These are phyloP conservation scores for Dipteronia sinensis DNA, from an alignment of 345 rosid genomes.

Conservation along the genomic window DNA sequence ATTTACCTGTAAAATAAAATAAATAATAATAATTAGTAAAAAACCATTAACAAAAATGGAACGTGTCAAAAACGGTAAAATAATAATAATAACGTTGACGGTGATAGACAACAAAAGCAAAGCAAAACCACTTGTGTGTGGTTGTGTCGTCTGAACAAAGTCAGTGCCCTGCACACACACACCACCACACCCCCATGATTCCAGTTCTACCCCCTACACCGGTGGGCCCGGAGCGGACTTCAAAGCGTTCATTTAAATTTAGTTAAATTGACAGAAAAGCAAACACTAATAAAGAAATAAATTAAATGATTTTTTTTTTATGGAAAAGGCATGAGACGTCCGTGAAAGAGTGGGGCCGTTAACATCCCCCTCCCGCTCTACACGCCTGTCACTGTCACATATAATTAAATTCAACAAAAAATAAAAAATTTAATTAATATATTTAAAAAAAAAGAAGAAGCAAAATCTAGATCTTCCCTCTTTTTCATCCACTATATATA, in stretches of 20 bases:
- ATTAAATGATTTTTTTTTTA: neutral
- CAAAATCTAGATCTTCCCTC: slow-evolving; percentile 10
- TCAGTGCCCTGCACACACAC: neutral
- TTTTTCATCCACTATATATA: slow-evolving; percentile 40
- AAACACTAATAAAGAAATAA: neutral
- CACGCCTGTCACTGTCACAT: slow-evolving; percentile 39
- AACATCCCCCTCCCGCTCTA: slow-evolving; percentile 24
- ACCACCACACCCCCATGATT: slow-evolving; percentile 9
- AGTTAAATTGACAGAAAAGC: slow-evolving; percentile 33
- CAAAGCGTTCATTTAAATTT: slow-evolving; percentile 36
- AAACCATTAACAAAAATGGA: neutral
- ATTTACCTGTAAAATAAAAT: neutral
- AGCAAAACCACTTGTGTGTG: neutral
- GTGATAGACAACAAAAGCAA: slow-evolving; percentile 8
- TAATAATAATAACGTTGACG: neutral
- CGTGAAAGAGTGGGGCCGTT: slow-evolving; percentile 23
- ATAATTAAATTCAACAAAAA: neutral
- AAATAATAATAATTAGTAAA: neutral
- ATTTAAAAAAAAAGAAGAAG: slow-evolving; percentile 1
- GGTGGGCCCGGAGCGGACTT: slow-evolving; percentile 47
- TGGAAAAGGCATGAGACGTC: slow-evolving; percentile 25
- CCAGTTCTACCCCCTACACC: slow-evolving; percentile 12
- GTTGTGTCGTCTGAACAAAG: neutral
- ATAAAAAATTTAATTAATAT: neutral
- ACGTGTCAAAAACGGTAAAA: neutral